phyloP scores from a whole-genome alignment of 192 early-diverging fungal species.

The Spinellus fusiger region DNA sequence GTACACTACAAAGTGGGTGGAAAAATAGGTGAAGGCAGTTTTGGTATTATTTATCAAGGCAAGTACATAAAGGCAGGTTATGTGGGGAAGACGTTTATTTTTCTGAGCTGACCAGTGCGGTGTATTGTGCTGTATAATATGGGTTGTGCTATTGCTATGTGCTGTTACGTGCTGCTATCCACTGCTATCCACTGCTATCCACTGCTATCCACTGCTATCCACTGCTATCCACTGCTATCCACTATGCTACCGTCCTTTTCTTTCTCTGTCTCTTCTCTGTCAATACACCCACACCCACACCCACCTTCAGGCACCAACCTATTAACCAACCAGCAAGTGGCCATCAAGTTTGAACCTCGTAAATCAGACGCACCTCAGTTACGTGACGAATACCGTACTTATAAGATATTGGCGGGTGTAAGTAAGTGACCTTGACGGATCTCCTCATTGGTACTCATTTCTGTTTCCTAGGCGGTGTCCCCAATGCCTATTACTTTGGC shows the following conservation, averaged over 20 bases:
- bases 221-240: too few species aligned
- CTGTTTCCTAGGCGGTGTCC: conserved; percentile 64
- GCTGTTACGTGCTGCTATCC: too few species aligned
- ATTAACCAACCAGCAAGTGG: conserved; percentile 84
- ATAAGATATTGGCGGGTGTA: conserved; percentile 80
- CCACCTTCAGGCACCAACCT: conserved; percentile 65
- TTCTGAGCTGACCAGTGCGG: too few species aligned
- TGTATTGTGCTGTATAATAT: too few species aligned
- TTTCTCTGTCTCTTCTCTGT: too few species aligned
- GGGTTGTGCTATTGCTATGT: too few species aligned
- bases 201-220: too few species aligned
- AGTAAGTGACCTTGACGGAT: conserved; percentile 27
- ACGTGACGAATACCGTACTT: conserved; percentile 91
- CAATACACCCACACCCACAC: too few species aligned
- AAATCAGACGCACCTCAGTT: conserved; percentile 97
- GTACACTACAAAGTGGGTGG: conserved; percentile 93
- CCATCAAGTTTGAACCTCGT: conserved; percentile 96
- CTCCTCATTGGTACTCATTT: background rate
- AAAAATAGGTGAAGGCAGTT: conserved; percentile 96
- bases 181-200: too few species aligned
- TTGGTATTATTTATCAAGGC: conserved; percentile 99
- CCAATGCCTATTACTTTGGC: conserved; percentile 91
- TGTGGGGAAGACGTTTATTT: background rate
- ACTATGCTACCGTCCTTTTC: too few species aligned
- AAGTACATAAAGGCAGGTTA: conserved; percentile 7